Conservation (phyloP, 2,329 filamentous ascomycete genomes). For the Samsoniella hepiali region DNA sequence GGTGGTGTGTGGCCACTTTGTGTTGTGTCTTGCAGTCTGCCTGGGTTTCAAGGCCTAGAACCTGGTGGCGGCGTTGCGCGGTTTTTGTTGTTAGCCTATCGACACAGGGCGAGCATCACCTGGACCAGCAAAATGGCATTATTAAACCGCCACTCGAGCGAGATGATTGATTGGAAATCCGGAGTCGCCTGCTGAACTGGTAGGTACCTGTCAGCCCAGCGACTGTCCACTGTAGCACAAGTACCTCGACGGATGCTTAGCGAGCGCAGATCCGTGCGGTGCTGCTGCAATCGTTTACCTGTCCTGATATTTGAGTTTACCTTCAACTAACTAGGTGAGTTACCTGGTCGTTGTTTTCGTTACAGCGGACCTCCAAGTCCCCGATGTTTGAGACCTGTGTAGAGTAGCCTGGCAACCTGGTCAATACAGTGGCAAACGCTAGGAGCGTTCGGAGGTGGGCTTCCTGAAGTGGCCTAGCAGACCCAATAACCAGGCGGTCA, state of each 20-base stretch:
- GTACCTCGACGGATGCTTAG: no score
- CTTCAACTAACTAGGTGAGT: no score
- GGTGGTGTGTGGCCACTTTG: not conserved
- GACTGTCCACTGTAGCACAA: no score
- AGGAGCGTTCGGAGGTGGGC: not conserved
- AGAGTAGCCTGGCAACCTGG: not conserved
- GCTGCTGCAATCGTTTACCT: no score
- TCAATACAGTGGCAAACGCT: constrained; percentile 4
- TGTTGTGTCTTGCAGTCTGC: not conserved
- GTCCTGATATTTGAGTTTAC: no score
- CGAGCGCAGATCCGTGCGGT: no score
- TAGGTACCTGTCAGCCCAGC: no score
- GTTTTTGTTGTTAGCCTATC: constrained; percentile 5
- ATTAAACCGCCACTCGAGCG: not conserved
- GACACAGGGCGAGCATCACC: not conserved
- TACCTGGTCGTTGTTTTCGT: no score
- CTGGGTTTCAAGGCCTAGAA: constrained; percentile 1
- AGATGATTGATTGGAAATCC: not conserved
- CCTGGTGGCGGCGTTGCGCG: constrained; percentile 9
- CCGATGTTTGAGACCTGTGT: no score
- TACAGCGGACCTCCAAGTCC: no score
- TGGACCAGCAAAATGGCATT: not conserved
- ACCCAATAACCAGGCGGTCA: not conserved
- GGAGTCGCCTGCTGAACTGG: not conserved
- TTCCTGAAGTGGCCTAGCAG: constrained; percentile 9